Conservation (phyloP, 352 stramenopile genomes). For the Lagenidium sp. region DNA sequence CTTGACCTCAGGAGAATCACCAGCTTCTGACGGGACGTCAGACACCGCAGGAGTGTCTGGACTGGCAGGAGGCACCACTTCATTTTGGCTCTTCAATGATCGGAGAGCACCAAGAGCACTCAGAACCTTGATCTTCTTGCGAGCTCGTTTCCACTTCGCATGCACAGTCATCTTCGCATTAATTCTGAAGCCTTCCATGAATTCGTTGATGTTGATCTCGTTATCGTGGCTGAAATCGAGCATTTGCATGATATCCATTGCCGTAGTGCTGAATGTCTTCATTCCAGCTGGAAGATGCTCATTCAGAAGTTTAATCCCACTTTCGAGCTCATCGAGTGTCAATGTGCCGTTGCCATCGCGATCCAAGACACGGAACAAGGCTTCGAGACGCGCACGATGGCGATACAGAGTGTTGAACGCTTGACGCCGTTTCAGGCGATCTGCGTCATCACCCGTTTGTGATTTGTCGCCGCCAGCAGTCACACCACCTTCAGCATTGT, state of each 20-base stretch:
- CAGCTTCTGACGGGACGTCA: constrained; percentile 7
- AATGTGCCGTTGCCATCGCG: constrained; percentile 78
- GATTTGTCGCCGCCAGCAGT: not conserved
- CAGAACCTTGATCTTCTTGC: constrained; percentile 84
- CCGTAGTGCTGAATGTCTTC: constrained; percentile 62
- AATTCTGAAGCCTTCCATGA: constrained; percentile 85
- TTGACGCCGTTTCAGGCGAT: constrained; percentile 40
- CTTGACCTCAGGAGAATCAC: not conserved
- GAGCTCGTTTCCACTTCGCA: constrained; percentile 79
- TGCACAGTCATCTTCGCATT: constrained; percentile 80
- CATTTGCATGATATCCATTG: constrained; percentile 76
- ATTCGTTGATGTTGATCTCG: constrained; percentile 88
- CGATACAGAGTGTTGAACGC: constrained; percentile 81
- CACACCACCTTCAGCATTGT: constrained; percentile 46
- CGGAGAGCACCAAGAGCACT: constrained; percentile 61
- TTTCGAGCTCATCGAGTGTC: constrained; percentile 73
- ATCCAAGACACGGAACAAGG: constrained; percentile 77
- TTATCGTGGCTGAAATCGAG: constrained; percentile 82
- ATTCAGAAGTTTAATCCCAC: constrained; percentile 74
- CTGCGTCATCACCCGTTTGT: constrained; percentile 17
- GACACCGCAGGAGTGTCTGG: constrained; percentile 10
- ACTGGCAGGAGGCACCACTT: not conserved
- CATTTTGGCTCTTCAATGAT: constrained; percentile 21
- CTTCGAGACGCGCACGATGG: constrained; percentile 69
- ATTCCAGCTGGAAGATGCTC: constrained; percentile 55